Evolutionary conservation across 2,329 filamentous ascomycete species (phyloP).

Genomic region (Botrytis galanthina): DNA sequence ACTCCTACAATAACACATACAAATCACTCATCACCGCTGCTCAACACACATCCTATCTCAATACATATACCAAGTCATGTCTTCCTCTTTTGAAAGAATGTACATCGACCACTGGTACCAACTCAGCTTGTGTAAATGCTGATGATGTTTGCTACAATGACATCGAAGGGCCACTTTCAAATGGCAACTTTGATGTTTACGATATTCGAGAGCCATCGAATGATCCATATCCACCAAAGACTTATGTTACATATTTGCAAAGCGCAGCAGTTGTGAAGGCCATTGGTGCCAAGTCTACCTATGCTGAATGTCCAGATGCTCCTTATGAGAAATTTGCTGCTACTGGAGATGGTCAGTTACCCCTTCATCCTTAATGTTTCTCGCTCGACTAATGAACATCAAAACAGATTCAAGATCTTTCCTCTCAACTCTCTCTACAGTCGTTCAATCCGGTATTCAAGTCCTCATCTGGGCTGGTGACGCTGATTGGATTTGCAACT

Average conservation of each 20-base stretch:
- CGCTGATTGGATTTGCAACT: slow-evolving; percentile 59
- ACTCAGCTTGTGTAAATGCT: slow-evolving; percentile 68
- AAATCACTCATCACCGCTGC: slow-evolving; percentile 42
- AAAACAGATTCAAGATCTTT: slow-evolving; percentile 44
- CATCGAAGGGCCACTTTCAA: slow-evolving; percentile 21
- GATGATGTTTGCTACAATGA: slow-evolving; percentile 47
- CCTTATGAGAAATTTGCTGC: slow-evolving; percentile 41
- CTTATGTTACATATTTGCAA: slow-evolving; percentile 45
- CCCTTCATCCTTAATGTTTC: slow-evolving; percentile 16
- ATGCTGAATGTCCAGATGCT: slow-evolving; percentile 43
- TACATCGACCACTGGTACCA: slow-evolving; percentile 62
- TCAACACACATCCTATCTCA: slow-evolving; percentile 37
- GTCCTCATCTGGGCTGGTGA: slow-evolving; percentile 53
- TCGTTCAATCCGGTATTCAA: slow-evolving; percentile 49
- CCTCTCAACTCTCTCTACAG: slow-evolving; percentile 43
- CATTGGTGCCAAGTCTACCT: slow-evolving; percentile 47
- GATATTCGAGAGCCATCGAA: slow-evolving; percentile 24
- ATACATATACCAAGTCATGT: slow-evolving; percentile 41
- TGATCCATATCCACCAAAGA: slow-evolving; percentile 39
- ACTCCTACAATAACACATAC: slow-evolving; percentile 40
- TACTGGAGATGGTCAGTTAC: slow-evolving; percentile 42
- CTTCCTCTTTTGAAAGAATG: slow-evolving; percentile 43
- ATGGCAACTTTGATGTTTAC: slow-evolving; percentile 20
- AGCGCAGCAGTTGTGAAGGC: slow-evolving; percentile 40
- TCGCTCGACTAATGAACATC: neutral